These are phyloP conservation scores for Ilyonectria mors-panacis DNA, from an alignment of 2,329 filamentous ascomycete species.

Conservation along the genomic window DNA sequence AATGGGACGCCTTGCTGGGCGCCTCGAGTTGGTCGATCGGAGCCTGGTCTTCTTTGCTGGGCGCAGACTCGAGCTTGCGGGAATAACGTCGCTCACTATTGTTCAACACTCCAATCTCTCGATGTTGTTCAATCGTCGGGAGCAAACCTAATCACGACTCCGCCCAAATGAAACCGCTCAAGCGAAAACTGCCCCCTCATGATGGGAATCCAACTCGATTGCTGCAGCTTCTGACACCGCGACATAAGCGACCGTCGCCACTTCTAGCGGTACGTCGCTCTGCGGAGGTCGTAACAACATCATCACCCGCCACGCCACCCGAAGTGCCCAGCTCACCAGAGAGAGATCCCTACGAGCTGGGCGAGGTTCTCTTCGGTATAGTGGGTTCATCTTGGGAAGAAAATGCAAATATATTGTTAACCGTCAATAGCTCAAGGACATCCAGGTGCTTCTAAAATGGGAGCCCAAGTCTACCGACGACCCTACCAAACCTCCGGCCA, in stretches of 20 bases:
- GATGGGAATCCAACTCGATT: not conserved
- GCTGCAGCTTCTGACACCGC: not conserved
- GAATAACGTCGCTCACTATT: not conserved
- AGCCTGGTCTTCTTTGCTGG: not conserved
- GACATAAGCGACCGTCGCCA: not conserved
- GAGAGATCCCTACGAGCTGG: not conserved
- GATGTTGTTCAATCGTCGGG: not conserved
- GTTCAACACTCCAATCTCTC: not conserved
- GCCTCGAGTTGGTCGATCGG: not conserved
- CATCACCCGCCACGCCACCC: not conserved
- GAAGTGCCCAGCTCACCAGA: not conserved
- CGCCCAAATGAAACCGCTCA: not conserved
- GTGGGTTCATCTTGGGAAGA: not conserved
- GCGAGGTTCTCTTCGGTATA: not conserved
- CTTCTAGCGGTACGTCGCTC: not conserved
- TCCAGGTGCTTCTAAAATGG: conserved; percentile 1
- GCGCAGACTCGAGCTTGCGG: not conserved
- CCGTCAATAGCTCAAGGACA: not conserved
- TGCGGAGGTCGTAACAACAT: not conserved
- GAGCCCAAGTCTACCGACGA: not conserved
- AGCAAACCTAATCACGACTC: not conserved
- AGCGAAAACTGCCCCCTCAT: not conserved
- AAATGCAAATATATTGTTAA: not conserved
- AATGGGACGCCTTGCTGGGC: not conserved
- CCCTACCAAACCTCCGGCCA: not conserved